phyloP scores from a whole-genome alignment of 495 filamentous ascomycete genomes.

The Neurospora tetrasperma region DNA sequence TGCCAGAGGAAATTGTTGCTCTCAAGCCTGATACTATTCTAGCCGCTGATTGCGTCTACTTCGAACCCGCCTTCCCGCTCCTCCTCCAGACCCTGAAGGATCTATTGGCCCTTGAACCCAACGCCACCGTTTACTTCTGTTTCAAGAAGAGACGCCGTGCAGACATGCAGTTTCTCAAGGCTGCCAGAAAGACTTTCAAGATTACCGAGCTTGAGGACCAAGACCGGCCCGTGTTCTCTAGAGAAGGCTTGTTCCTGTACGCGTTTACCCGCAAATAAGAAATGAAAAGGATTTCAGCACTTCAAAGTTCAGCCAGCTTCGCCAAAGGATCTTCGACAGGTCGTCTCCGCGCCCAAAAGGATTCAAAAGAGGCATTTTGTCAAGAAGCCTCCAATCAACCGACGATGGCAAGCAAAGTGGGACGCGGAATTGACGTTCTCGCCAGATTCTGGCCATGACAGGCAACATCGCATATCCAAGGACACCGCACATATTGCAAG shows the following conservation, averaged over 20 bases:
- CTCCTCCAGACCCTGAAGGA: constrained; percentile 67
- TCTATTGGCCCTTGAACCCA: constrained; percentile 41
- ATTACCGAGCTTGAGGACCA: constrained; percentile 55
- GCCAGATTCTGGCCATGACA: background rate
- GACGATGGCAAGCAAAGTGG: background rate
- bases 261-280: constrained; percentile 42
- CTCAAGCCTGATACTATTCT: constrained; percentile 66
- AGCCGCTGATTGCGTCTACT: constrained; percentile 95
- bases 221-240: constrained; percentile 46
- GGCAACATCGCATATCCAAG: background rate
- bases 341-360: background rate
- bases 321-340: background rate
- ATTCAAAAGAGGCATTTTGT: background rate
- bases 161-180: constrained; percentile 62
- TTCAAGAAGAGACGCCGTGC: constrained; percentile 80
- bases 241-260: constrained; percentile 56
- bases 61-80: constrained; percentile 87
- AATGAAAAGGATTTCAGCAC: background rate
- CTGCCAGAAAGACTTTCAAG: constrained; percentile 51
- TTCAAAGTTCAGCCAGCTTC: background rate
- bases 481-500: background rate
- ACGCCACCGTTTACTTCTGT: constrained; percentile 79
- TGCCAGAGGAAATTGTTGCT: constrained; percentile 33
- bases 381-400: background rate
- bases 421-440: background rate